Evolutionary conservation across 2,329 filamentous ascomycete genomes (phyloP).

Genomic region (Hypoxylon sp.): DNA sequence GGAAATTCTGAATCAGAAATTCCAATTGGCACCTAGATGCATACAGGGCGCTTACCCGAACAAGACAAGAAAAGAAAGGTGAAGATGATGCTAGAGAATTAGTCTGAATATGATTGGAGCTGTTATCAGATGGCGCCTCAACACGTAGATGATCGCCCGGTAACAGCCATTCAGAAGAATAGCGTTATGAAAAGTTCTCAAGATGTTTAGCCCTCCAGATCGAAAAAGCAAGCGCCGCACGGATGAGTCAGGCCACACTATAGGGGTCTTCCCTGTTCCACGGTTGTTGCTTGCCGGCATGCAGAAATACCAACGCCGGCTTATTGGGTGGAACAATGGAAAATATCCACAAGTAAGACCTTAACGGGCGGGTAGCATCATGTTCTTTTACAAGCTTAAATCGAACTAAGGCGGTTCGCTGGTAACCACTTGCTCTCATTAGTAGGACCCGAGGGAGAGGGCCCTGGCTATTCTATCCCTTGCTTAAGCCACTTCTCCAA

Average conservation of each 20-base stretch:
- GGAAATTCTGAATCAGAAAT: not conserved
- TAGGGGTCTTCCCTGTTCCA: not conserved
- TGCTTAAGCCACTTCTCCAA: constrained; percentile 20
- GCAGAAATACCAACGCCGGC: constrained; percentile 2
- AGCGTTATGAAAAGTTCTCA: not conserved
- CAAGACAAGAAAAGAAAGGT: not conserved
- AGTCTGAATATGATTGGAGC: not conserved
- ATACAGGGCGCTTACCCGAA: constrained; percentile 17
- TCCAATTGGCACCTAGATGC: constrained; percentile 7
- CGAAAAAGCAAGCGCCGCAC: not conserved
- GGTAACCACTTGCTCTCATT: not conserved
- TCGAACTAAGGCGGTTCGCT: not conserved
- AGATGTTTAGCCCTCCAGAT: not conserved
- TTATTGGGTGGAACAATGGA: constrained; percentile 15
- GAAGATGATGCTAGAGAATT: not conserved
- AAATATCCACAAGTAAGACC: constrained; percentile 8
- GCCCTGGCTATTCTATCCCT: constrained; percentile 24
- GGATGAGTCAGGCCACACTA: not conserved
- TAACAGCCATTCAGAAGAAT: not conserved
- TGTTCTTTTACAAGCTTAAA: not conserved
- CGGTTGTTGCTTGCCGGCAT: constrained; percentile 9
- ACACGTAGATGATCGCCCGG: not conserved
- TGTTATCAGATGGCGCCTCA: not conserved
- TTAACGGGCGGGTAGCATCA: constrained; percentile 5
- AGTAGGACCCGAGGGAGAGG: not conserved